phyloP scores from a whole-genome alignment of 306 rosid species.

The Vicia villosa region DNA sequence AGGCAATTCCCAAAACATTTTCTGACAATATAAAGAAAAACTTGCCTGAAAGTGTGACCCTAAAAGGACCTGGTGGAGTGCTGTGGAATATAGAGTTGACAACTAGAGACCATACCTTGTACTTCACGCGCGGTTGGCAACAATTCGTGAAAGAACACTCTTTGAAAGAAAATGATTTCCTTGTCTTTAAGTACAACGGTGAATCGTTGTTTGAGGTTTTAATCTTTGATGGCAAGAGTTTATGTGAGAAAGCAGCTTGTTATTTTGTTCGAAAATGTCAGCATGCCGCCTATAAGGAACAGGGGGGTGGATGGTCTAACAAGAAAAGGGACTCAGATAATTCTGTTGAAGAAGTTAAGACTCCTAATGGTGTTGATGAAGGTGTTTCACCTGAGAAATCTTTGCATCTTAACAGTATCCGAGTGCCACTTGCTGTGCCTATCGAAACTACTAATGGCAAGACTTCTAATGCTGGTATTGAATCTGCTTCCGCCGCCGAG shows the following conservation, averaged over 20 bases:
- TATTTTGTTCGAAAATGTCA: constrained; percentile 61
- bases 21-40: constrained; percentile 48
- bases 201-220: constrained; percentile 61
- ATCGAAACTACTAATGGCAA: constrained; percentile 29
- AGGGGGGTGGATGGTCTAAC: constrained; percentile 32
- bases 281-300: constrained; percentile 18
- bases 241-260: constrained; percentile 66
- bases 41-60: constrained; percentile 51
- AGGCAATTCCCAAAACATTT: constrained; percentile 69
- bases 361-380: constrained; percentile 39
- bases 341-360: constrained; percentile 40
- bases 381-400: constrained; percentile 41
- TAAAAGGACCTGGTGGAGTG: constrained; percentile 69
- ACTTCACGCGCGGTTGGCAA: constrained; percentile 62
- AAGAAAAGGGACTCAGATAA: constrained; percentile 39
- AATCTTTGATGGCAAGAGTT: constrained; percentile 52
- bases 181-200: constrained; percentile 69
- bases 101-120: constrained; percentile 42
- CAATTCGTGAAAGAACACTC: constrained; percentile 61
- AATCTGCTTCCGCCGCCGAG: constrained; percentile 29
- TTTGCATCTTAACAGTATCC: constrained; percentile 4
- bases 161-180: constrained; percentile 62
- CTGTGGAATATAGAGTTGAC: constrained; percentile 58
- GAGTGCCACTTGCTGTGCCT: constrained; percentile 37
- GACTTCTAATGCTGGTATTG: constrained; percentile 25